Evolutionary conservation across 2,329 filamentous ascomycete genomes (phyloP).

Genomic region (Didymella exigua): DNA sequence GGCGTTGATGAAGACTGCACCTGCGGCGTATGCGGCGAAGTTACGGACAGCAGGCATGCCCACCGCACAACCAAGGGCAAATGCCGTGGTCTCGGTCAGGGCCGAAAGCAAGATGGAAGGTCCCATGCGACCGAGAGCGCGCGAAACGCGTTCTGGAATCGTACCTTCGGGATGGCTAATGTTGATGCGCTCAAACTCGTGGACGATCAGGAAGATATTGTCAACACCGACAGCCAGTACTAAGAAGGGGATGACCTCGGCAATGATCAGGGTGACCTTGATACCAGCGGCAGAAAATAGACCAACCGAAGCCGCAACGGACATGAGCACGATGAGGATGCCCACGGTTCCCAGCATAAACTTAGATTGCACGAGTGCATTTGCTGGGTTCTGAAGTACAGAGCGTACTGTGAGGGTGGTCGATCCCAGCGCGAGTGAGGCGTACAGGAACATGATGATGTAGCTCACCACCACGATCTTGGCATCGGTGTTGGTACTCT

Average conservation of each 20-base stretch:
- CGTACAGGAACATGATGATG: constrained; percentile 98
- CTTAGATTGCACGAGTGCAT: constrained; percentile 91
- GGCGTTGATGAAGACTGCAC: constrained; percentile 95
- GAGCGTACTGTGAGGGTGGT: constrained; percentile 79
- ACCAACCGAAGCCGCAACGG: constrained; percentile 91
- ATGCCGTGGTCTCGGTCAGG: constrained; percentile 91
- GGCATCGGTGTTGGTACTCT: constrained; percentile 96
- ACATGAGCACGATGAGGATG: constrained; percentile 96
- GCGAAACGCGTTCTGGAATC: constrained; percentile 83
- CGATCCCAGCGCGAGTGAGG: constrained; percentile 88
- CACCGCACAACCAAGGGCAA: constrained; percentile 89
- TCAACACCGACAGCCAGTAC: constrained; percentile 96
- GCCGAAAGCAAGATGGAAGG: constrained; percentile 95
- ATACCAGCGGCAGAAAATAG: constrained; percentile 90
- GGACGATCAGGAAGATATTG: constrained; percentile 98
- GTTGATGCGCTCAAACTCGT: constrained; percentile 96
- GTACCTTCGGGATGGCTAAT: constrained; percentile 86
- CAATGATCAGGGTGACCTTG: constrained; percentile 96
- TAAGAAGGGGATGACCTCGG: constrained; percentile 97
- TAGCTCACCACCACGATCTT: constrained; percentile 97
- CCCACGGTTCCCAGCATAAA: constrained; percentile 94
- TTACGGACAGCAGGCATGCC: constrained; percentile 98
- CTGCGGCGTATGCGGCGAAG: constrained; percentile 94
- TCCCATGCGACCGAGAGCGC: constrained; percentile 92
- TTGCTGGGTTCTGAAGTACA: constrained; percentile 79